Evolutionary conservation across 371 early-diverging fungal genomes (phyloP).

Genomic region (Nematocida sp.): DNA sequence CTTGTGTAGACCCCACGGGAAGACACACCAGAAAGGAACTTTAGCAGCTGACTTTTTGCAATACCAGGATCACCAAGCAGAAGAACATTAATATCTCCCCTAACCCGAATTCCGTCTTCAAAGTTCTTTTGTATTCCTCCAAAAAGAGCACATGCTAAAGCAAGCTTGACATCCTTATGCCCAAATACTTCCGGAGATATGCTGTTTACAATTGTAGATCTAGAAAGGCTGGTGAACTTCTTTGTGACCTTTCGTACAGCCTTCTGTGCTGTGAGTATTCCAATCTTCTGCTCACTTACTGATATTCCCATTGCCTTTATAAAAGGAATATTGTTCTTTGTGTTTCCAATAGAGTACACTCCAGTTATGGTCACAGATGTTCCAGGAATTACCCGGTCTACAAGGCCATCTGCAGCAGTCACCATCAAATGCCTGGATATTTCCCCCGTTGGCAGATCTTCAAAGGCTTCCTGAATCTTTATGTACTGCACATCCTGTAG

Average conservation of each 20-base stretch:
- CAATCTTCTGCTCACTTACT: background rate
- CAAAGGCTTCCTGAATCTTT: slow-evolving; percentile 93
- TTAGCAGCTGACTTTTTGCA: slow-evolving; percentile 95
- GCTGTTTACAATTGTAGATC: slow-evolving; percentile 75
- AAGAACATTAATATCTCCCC: slow-evolving; percentile 97
- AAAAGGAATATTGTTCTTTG: slow-evolving; percentile 53
- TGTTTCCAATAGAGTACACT: slow-evolving; percentile 79
- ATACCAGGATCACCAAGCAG: slow-evolving; percentile 98
- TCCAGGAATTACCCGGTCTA: slow-evolving; percentile 88
- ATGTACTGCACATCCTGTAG: slow-evolving; percentile 94
- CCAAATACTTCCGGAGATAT: slow-evolving; percentile 68
- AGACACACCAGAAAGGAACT: slow-evolving; percentile 88
- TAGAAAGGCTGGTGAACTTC: slow-evolving; percentile 74
- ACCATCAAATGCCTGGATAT: slow-evolving; percentile 88
- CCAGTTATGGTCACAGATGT: slow-evolving; percentile 86
- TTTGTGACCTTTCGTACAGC: slow-evolving; percentile 42
- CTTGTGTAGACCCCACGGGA: slow-evolving; percentile 88
- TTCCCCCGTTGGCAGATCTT: slow-evolving; percentile 95
- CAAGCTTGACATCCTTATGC: slow-evolving; percentile 85
- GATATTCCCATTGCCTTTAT: slow-evolving; percentile 72
- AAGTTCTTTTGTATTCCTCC: slow-evolving; percentile 90
- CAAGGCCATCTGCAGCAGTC: slow-evolving; percentile 80
- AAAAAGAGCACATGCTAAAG: slow-evolving; percentile 89
- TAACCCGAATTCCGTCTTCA: slow-evolving; percentile 87
- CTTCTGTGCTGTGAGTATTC: slow-evolving; percentile 20